phyloP scores from a whole-genome alignment of 2,329 filamentous ascomycete genomes.

The Arthrobotrys musiformis region DNA sequence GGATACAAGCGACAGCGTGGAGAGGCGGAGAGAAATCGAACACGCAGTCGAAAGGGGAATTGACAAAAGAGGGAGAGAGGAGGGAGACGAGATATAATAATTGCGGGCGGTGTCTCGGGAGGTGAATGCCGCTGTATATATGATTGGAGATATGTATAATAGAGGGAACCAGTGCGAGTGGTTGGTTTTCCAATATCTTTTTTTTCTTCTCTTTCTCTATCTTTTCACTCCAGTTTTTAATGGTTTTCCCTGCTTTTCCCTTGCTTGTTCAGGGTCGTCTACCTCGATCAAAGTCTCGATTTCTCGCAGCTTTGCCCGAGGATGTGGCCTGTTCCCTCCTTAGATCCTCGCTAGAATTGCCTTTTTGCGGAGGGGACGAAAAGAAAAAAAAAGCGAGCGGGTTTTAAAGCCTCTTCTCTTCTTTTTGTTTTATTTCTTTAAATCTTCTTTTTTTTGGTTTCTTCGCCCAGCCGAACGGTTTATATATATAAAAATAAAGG shows the following conservation, averaged over 20 bases:
- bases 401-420: slow-evolving; percentile 11
- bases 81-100: slow-evolving; percentile 17
- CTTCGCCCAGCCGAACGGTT: background rate
- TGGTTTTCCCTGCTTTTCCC: slow-evolving; percentile 20
- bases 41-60: slow-evolving; percentile 29
- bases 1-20: slow-evolving; percentile 47
- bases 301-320: slow-evolving; percentile 55
- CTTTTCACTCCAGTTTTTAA: slow-evolving; percentile 4
- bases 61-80: background rate
- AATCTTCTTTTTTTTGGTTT: slow-evolving; percentile 2
- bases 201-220: no score
- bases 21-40: slow-evolving; percentile 45
- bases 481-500: no score
- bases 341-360: slow-evolving; percentile 53
- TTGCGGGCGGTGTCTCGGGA: slow-evolving; percentile 38
- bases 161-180: background rate
- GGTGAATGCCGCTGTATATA: slow-evolving; percentile 28
- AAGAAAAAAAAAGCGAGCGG: slow-evolving; percentile 18
- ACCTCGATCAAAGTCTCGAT: slow-evolving; percentile 26
- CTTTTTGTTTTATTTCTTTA: background rate
- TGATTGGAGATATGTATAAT: slow-evolving; percentile 12
- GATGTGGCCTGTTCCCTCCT: slow-evolving; percentile 47
- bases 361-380: slow-evolving; percentile 40
- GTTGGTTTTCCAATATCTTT: slow-evolving; percentile 11
- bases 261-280: slow-evolving; percentile 40